Evolutionary conservation across 177 flowering plant species (phyloP).

Genomic region (Telopea speciosissima): DNA sequence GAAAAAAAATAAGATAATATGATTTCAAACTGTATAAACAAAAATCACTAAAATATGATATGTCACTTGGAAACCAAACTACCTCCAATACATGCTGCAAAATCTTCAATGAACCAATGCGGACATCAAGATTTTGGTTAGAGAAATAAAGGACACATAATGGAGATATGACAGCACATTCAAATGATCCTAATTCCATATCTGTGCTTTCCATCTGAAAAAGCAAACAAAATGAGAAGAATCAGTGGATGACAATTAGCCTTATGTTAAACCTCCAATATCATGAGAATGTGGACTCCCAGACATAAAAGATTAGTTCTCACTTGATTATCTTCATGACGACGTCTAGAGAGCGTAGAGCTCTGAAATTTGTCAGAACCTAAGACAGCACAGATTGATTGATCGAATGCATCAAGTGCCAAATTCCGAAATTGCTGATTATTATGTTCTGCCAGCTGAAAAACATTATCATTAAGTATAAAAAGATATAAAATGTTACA

Average conservation of each 20-base stretch:
- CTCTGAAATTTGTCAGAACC: slow-evolving; percentile 70
- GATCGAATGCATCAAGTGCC: slow-evolving; percentile 91
- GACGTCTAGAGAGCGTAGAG: slow-evolving; percentile 16
- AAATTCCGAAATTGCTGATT: slow-evolving; percentile 63
- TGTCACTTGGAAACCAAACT: slow-evolving; percentile 10
- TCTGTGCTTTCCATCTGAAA: slow-evolving; percentile 32
- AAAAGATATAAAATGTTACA: slow-evolving; percentile 10
- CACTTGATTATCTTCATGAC: slow-evolving; percentile 36
- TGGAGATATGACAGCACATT: slow-evolving; percentile 78
- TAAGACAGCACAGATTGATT: slow-evolving; percentile 85
- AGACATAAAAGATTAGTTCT: slow-evolving; percentile 12
- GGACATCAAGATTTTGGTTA: slow-evolving; percentile 60
- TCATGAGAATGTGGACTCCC: background rate
- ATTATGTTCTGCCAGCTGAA: slow-evolving; percentile 82
- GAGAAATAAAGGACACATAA: slow-evolving; percentile 59
- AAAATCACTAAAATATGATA: background rate
- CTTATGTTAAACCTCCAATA: slow-evolving; percentile 5
- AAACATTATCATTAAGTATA: slow-evolving; percentile 8
- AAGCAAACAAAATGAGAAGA: slow-evolving; percentile 15
- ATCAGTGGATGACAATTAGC: background rate
- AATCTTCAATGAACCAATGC: slow-evolving; percentile 79
- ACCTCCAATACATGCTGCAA: slow-evolving; percentile 97
- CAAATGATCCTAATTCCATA: slow-evolving; percentile 49
- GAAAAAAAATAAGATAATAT: slow-evolving; percentile 3
- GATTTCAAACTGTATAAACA: background rate